Conservation (phyloP, 73 alveolate genomes). For the Tetrahymena elliotti region DNA sequence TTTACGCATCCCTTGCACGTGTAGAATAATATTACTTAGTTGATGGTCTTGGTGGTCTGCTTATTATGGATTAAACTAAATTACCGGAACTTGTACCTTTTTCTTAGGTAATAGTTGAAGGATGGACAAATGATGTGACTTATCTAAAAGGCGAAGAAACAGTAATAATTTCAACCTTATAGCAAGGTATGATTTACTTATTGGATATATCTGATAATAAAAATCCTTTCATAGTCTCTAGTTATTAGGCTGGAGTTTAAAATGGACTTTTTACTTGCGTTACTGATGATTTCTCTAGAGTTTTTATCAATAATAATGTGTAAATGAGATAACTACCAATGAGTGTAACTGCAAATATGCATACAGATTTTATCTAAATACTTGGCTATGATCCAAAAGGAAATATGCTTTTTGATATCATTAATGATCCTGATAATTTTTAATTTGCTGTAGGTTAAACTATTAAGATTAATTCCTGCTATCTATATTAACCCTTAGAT, state of each 20-base stretch:
- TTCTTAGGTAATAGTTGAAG: not conserved
- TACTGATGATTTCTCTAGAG: not conserved
- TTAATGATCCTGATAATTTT: not conserved
- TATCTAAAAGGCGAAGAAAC: not conserved
- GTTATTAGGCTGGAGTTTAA: not conserved
- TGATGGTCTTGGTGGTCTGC: not conserved
- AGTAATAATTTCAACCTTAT: not conserved
- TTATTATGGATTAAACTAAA: not conserved
- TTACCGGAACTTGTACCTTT: not conserved
- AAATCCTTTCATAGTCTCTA: not conserved
- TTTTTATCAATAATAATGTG: not conserved
- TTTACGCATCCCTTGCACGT: not conserved
- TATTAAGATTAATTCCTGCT: not conserved
- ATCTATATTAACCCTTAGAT: not conserved
- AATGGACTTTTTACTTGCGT: not conserved
- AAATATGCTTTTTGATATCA: not conserved
- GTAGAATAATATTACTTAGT: not conserved
- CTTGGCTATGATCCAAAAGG: not conserved
- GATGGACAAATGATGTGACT: not conserved
- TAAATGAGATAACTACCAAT: not conserved
- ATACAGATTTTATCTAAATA: not conserved
- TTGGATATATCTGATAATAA: not conserved
- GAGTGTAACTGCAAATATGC: not conserved
- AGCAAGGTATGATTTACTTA: not conserved
- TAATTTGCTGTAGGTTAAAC: not conserved